Percentiles rank a stretch among this genome's conserved stretches.
Conservation (phyloP, 2,329 filamentous ascomycete species). For the Colletotrichum viniferum region DNA sequence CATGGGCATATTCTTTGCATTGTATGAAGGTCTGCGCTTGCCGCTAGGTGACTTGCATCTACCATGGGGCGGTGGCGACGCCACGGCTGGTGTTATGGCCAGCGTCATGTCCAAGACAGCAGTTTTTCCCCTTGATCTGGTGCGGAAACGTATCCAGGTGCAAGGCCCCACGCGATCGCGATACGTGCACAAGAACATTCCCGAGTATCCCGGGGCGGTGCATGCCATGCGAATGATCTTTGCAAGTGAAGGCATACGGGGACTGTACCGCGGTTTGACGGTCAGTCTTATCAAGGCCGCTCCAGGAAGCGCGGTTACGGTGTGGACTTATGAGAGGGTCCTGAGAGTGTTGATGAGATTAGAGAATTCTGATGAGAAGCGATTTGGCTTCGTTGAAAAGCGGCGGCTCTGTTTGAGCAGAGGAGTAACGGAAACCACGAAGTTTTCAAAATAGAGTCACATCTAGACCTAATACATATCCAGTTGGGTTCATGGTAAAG, state of each 20-base stretch:
- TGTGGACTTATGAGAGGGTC: constrained; percentile 90
- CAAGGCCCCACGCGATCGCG: constrained; percentile 82
- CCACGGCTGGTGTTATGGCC: constrained; percentile 79
- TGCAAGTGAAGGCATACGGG: constrained; percentile 73
- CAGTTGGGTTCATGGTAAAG: background rate
- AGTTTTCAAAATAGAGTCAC: background rate
- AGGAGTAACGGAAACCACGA: background rate
- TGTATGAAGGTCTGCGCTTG: constrained; percentile 78
- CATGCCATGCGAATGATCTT: constrained; percentile 72
- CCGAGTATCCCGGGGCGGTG: constrained; percentile 74
- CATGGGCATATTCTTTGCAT: constrained; percentile 95
- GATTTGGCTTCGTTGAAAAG: background rate
- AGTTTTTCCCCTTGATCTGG: constrained; percentile 91
- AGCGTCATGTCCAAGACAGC: constrained; percentile 85
- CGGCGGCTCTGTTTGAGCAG: background rate
- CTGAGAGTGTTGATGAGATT: constrained; percentile 61
- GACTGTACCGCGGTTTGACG: constrained; percentile 85
- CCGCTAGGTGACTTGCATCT: constrained; percentile 60
- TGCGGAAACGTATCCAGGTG: constrained; percentile 91
- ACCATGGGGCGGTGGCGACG: constrained; percentile 81
- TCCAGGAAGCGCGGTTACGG: constrained; percentile 88
- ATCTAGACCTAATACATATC: background rate
- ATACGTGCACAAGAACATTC: constrained; percentile 89
- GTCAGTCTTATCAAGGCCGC: constrained; percentile 93
- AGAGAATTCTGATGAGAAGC: constrained; percentile 27